These are phyloP conservation scores for Citrullus colocynthis DNA, from an alignment of 306 rosid genomes.

Conservation along the genomic window DNA sequence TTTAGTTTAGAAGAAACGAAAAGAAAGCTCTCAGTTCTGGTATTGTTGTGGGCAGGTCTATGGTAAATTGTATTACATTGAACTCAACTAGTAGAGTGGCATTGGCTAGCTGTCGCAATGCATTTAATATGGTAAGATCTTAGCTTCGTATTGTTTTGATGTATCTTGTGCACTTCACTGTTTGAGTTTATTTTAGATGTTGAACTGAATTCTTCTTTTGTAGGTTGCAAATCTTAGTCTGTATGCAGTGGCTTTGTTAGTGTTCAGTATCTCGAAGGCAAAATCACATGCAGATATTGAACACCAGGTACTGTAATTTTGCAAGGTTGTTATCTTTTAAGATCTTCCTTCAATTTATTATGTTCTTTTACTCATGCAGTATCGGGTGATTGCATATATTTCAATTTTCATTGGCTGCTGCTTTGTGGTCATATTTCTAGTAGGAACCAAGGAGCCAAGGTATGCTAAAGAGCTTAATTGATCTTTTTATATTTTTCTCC, in stretches of 20 bases:
- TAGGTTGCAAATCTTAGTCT: conserved; percentile 88
- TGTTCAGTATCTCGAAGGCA: conserved; percentile 38
- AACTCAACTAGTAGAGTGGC: conserved; percentile 86
- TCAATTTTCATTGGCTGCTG: conserved; percentile 86
- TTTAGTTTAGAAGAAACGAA: background rate
- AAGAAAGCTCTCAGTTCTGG: background rate
- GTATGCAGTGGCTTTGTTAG: conserved; percentile 58
- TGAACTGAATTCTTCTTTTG: conserved; percentile 6
- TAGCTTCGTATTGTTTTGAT: conserved; percentile 6
- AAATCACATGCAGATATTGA: conserved; percentile 35
- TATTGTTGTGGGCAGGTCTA: conserved; percentile 49
- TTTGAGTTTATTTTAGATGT: background rate
- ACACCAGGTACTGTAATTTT: conserved; percentile 44
- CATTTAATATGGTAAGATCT: conserved; percentile 71
- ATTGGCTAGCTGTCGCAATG: conserved; percentile 90
- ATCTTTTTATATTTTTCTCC: background rate
- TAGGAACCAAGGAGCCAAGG: conserved; percentile 90
- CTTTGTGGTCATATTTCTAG: conserved; percentile 59
- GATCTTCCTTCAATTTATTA: conserved; percentile 1
- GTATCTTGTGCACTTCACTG: background rate
- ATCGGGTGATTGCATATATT: conserved; percentile 83
- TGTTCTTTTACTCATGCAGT: conserved; percentile 37
- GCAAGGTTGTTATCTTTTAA: conserved; percentile 11
- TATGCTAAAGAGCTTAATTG: conserved; percentile 14
- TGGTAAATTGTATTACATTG: conserved; percentile 85